Evolutionary conservation across 2,329 filamentous ascomycete species (phyloP), one percentile per base, ranked within the genome.

Genomic region (Ascochyta clinopodiicola): DNA sequence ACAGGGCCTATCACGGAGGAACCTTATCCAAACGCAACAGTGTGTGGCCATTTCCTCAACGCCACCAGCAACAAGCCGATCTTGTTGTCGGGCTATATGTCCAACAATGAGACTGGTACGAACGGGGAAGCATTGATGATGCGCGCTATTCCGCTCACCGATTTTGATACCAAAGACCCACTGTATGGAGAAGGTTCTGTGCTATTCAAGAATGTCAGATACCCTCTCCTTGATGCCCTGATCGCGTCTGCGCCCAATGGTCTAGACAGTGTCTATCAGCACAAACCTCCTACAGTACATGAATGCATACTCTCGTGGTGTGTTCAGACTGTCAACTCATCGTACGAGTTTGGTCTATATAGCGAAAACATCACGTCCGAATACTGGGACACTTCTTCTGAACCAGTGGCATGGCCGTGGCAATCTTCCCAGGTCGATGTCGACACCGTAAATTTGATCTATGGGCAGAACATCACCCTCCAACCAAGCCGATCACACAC

Each of bases 291-390:
- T 0, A 5, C 60, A 0, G 37, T 53, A 0, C 59, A 65, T 0
- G 69, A 72, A 48, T 72, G 69, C 27, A 24, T 69, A 0, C 19
- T 73, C 0, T 43, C 68, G 0, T 75, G 63, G 67, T 75, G 71
- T 40, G 62, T 72, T 0, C 56, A 73, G 21, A 69, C 61, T 0
- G 64, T 75, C 0, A 24, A 59, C 6, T 72, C 69, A 0, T 57
- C 67, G 0, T 73, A 71, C n/a, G 24, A 27, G 1, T 40, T 4
- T 19, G 71, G 62, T 0, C 36, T 2, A 0, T 72, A 73, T 25
- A 25, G 32, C 1, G 72, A 75, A 17, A 27, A 60, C 5, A 19
- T 72, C 2, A 38, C 42, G 0, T 6, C 31, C 0, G 56, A 22
- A 0, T 55, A 44, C 21, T 2, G 32, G 0, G 69, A 72, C n/a